phyloP scores from a whole-genome alignment of 768 basidiomycete genomes.

The Roridomyces roridus region DNA sequence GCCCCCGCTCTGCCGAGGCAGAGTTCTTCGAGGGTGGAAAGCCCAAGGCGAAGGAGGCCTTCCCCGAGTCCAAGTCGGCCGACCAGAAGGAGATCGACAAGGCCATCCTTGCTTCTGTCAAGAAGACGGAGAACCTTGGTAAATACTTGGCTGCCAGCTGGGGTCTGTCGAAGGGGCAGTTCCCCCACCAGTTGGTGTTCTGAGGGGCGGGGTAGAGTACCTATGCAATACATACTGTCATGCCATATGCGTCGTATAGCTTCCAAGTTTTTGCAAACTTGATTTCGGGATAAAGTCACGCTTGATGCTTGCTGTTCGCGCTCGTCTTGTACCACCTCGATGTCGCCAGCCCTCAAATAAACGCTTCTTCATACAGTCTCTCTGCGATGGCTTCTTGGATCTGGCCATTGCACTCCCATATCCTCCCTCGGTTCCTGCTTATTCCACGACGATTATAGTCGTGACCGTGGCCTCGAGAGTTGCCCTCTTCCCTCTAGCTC shows the following conservation, averaged over 20 bases:
- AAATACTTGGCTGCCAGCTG: slow-evolving; percentile 94
- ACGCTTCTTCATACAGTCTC: slow-evolving; percentile 42
- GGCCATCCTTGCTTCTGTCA: slow-evolving; percentile 80
- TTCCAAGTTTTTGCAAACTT: background rate
- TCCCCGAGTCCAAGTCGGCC: slow-evolving; percentile 85
- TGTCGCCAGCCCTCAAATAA: slow-evolving; percentile 10
- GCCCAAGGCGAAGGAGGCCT: slow-evolving; percentile 86
- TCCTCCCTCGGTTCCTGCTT: slow-evolving; percentile 70
- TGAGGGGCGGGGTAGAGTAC: slow-evolving; percentile 45
- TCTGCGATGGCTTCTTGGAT: slow-evolving; percentile 77
- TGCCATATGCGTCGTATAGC: slow-evolving; percentile 10
- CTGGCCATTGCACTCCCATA: slow-evolving; percentile 76
- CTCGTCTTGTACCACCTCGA: slow-evolving; percentile 15
- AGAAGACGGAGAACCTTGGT: slow-evolving; percentile 87
- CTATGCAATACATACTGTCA: slow-evolving; percentile 40
- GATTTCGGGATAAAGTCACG: background rate
- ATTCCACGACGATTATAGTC: slow-evolving; percentile 78
- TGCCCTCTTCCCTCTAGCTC: slow-evolving; percentile 68
- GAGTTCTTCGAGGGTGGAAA: slow-evolving; percentile 97
- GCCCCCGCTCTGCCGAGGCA: slow-evolving; percentile 83
- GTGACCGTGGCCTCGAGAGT: slow-evolving; percentile 67
- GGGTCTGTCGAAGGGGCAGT: slow-evolving; percentile 96
- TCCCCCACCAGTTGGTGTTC: slow-evolving; percentile 93
- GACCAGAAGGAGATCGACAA: slow-evolving; percentile 92
- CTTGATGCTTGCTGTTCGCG: slow-evolving; percentile 21